These are phyloP conservation scores for Phlebopus sp. DNA, from an alignment of 1,284 basidiomycete species.

Conservation along the genomic window DNA sequence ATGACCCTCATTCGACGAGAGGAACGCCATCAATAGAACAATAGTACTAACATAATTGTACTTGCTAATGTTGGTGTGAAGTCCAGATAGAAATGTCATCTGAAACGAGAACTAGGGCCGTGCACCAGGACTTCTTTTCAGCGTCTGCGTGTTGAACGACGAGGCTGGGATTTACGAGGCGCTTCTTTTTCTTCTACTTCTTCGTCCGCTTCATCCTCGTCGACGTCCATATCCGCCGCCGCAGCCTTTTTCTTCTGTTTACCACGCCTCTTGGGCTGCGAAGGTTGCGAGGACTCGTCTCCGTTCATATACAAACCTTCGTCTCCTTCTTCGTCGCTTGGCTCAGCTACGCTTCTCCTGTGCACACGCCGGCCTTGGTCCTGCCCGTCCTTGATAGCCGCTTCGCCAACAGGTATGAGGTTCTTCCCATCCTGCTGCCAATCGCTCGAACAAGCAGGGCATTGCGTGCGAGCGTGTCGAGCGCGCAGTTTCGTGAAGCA, in stretches of 20 bases:
- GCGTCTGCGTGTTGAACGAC: constrained; percentile 26
- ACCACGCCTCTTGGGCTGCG: constrained; percentile 30
- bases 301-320: constrained; percentile 35
- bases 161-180: constrained; percentile 25
- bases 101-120: not conserved
- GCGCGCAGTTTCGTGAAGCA: constrained; percentile 52
- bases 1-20: constrained; percentile 19
- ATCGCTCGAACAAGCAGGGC: constrained; percentile 54
- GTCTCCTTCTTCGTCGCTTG: constrained; percentile 42
- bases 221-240: constrained; percentile 31
- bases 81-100: constrained; percentile 6
- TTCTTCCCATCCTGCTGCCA: constrained; percentile 54
- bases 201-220: constrained; percentile 36
- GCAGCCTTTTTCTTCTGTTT: constrained; percentile 31
- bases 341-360: constrained; percentile 31
- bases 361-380: constrained; percentile 49
- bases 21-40: constrained; percentile 22
- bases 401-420: constrained; percentile 61
- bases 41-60: constrained; percentile 16
- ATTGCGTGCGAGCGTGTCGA: constrained; percentile 37
- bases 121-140: constrained; percentile 2
- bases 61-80: constrained; percentile 12
- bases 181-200: constrained; percentile 28
- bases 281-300: constrained; percentile 30
- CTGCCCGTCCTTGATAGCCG: constrained; percentile 56